Evolutionary conservation across 257 asterid species (phyloP).

Genomic region (Nemophila menziesii): DNA sequence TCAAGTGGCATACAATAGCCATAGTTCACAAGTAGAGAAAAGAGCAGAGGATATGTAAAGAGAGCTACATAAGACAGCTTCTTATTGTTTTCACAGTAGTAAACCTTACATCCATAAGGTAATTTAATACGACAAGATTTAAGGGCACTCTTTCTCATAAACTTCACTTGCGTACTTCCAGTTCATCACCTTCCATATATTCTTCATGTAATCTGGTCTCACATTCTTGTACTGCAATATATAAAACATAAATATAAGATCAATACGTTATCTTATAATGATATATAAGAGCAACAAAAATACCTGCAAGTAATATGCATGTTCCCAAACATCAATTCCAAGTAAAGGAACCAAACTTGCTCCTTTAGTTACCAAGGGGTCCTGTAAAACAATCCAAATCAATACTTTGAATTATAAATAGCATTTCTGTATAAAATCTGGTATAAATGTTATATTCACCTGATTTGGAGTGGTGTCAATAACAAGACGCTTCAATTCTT

Average conservation of each 20-base stretch:
- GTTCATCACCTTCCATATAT: constrained; percentile 67
- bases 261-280: no score
- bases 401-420: not conserved
- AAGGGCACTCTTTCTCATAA: constrained; percentile 40
- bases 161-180: constrained; percentile 67
- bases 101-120: not conserved
- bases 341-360: constrained; percentile 55
- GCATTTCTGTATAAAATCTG: not conserved
- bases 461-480: constrained; percentile 70
- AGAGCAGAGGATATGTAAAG: not conserved
- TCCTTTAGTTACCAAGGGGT: constrained; percentile 66
- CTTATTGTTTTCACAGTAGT: not conserved
- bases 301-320: constrained; percentile 84
- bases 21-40: not conserved
- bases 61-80: not conserved
- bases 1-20: not conserved
- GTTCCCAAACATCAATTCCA: constrained; percentile 84
- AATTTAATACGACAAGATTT: not conserved
- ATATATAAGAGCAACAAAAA: constrained; percentile 3
- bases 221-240: constrained; percentile 77
- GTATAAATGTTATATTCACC: constrained; percentile 21
- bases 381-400: constrained; percentile 32
- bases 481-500: constrained; percentile 50
- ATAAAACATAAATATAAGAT: not conserved
- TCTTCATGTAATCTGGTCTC: constrained; percentile 67